These are phyloP conservation scores for Globisporangium spiculum DNA, from an alignment of 352 stramenopile species.

Conservation along the genomic window DNA sequence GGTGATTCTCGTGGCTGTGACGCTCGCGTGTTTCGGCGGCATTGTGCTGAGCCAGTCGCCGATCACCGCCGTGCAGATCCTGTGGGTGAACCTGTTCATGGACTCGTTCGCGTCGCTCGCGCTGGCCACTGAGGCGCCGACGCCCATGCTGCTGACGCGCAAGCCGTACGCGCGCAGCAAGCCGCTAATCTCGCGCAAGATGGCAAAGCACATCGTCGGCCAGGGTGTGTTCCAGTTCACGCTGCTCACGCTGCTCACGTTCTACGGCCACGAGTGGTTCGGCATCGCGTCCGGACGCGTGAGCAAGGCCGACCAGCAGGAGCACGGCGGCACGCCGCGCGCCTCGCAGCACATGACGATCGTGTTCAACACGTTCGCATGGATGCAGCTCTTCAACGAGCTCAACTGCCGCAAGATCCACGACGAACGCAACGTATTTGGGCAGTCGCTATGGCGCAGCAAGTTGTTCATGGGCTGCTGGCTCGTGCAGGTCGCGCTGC, in stretches of 20 bases:
- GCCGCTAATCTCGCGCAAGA: slow-evolving; percentile 78
- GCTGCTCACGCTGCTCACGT: slow-evolving; percentile 67
- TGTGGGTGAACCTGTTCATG: slow-evolving; percentile 95
- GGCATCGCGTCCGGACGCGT: slow-evolving; percentile 15
- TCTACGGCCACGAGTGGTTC: slow-evolving; percentile 31
- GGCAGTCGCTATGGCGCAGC: slow-evolving; percentile 4
- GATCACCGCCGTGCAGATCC: slow-evolving; percentile 89
- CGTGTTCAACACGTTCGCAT: slow-evolving; percentile 98
- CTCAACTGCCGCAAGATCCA: slow-evolving; percentile 82
- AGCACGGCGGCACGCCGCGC: background rate
- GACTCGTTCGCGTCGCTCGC: slow-evolving; percentile 89
- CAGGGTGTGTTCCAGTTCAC: slow-evolving; percentile 80
- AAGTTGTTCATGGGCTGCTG: slow-evolving; percentile 82
- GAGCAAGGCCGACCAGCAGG: background rate
- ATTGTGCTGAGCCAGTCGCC: slow-evolving; percentile 60
- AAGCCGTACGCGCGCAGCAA: slow-evolving; percentile 70
- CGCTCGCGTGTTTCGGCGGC: slow-evolving; percentile 75
- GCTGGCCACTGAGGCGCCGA: slow-evolving; percentile 86
- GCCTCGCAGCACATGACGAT: slow-evolving; percentile 91
- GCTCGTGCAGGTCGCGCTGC: slow-evolving; percentile 70
- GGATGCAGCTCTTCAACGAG: slow-evolving; percentile 94
- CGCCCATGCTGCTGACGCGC: slow-evolving; percentile 62
- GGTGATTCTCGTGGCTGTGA: slow-evolving; percentile 86
- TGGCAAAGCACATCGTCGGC: slow-evolving; percentile 87
- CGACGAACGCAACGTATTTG: slow-evolving; percentile 35